phyloP scores from a whole-genome alignment of 371 early-diverging fungal species.

The Lichtheimia hyalospora region DNA sequence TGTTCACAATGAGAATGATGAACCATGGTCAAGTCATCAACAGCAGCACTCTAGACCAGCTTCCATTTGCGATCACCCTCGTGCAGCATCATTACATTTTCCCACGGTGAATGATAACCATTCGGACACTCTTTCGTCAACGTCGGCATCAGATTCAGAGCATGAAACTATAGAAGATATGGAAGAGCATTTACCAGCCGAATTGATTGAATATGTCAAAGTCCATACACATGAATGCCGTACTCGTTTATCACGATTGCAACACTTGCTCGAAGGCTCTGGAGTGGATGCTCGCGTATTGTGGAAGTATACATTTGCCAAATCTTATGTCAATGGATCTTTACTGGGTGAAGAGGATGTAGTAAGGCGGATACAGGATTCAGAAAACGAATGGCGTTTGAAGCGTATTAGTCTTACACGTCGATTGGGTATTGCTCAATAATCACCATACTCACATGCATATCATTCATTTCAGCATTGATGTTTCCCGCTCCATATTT shows the following conservation, averaged over 20 bases:
- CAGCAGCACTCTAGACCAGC: constrained; percentile 1
- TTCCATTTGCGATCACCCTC: neutral
- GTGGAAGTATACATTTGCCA: constrained; percentile 52
- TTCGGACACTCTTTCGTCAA: neutral
- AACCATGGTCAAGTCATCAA: neutral
- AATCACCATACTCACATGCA: too few species aligned
- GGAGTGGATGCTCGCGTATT: constrained; percentile 43
- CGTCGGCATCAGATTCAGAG: neutral
- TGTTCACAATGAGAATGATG: constrained; percentile 11
- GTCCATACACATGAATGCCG: constrained; percentile 45
- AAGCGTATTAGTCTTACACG: constrained; percentile 24
- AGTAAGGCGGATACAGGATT: constrained; percentile 42
- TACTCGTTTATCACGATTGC: constrained; percentile 35
- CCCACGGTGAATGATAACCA: constrained; percentile 15
- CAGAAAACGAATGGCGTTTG: constrained; percentile 44
- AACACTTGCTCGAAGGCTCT: constrained; percentile 44
- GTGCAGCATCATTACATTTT: constrained; percentile 8
- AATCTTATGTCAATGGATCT: constrained; percentile 40
- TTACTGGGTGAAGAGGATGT: constrained; percentile 44
- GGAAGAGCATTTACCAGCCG: constrained; percentile 5
- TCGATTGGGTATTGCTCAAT: constrained; percentile 5
- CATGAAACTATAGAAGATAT: neutral
- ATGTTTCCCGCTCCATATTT: too few species aligned
- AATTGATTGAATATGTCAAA: constrained; percentile 31
- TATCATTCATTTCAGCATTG: too few species aligned